These are phyloP conservation scores for Gautieria morchelliformis DNA, from an alignment of 768 basidiomycete species.

Conservation along the genomic window DNA sequence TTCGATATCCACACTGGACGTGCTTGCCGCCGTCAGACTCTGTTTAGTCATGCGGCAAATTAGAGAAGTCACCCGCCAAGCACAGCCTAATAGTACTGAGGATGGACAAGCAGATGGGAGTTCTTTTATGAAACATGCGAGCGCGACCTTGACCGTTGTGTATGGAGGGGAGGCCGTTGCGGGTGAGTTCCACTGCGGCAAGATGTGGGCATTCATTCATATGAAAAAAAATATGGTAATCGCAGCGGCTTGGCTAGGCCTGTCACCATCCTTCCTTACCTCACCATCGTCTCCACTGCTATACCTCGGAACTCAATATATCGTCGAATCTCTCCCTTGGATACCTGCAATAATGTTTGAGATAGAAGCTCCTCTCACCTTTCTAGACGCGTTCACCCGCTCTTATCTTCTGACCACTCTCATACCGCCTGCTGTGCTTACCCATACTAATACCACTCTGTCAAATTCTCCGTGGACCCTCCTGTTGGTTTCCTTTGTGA, in stretches of 20 bases:
- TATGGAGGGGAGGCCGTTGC: conserved; percentile 71
- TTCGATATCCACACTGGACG: conserved; percentile 51
- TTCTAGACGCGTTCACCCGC: conserved; percentile 74
- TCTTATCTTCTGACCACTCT: conserved; percentile 70
- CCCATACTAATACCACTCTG: conserved; percentile 39
- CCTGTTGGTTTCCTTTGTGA: conserved; percentile 59
- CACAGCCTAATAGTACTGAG: conserved; percentile 20
- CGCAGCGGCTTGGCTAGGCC: conserved; percentile 51
- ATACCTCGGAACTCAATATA: conserved; percentile 49
- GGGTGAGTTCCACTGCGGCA: conserved; percentile 30
- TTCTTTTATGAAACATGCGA: conserved; percentile 49
- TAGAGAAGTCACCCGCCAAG: conserved; percentile 37
- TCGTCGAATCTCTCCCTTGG: conserved; percentile 50
- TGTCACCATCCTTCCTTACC: conserved; percentile 73
- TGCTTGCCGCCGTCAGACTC: conserved; percentile 58
- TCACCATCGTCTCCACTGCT: conserved; percentile 57
- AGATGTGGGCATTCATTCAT: neutral
- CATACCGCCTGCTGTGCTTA: conserved; percentile 57
- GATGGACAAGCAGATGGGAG: conserved; percentile 26
- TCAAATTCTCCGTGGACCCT: conserved; percentile 69
- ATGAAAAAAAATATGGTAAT: neutral
- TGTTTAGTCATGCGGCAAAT: conserved; percentile 63
- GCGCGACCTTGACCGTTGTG: conserved; percentile 55
- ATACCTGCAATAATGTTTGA: conserved; percentile 41
- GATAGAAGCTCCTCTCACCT: conserved; percentile 60